These are phyloP conservation scores for Mycosphaerelloides madeirae DNA, from an alignment of 2,329 filamentous ascomycete genomes.

Conservation along the genomic window DNA sequence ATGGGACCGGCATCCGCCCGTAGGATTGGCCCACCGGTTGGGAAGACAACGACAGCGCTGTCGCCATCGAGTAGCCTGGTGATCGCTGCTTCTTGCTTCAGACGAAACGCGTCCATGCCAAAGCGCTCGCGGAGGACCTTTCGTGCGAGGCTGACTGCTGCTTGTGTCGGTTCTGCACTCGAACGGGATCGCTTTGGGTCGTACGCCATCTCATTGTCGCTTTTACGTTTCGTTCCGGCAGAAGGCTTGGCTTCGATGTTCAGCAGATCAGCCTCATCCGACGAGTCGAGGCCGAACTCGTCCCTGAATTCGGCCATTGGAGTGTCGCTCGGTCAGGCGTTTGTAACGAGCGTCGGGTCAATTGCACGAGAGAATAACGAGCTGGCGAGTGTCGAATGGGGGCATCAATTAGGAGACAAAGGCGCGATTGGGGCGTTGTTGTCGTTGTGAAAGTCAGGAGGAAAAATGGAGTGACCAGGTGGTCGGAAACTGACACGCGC, in stretches of 20 bases:
- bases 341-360: too few species aligned
- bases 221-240: slow-evolving; percentile 12
- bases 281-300: slow-evolving; percentile 25
- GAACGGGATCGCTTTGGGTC: slow-evolving; percentile 9
- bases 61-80: slow-evolving; percentile 40
- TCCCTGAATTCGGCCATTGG: slow-evolving; percentile 11
- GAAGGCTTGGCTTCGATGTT: slow-evolving; percentile 13
- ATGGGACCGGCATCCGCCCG: too few species aligned
- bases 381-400: too few species aligned
- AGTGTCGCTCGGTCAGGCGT: too few species aligned
- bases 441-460: too few species aligned
- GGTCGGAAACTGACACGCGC: too few species aligned
- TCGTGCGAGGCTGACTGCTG: slow-evolving; percentile 21
- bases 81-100: slow-evolving; percentile 46
- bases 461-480: too few species aligned
- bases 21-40: slow-evolving; percentile 28
- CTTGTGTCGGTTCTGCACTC: slow-evolving; percentile 1
- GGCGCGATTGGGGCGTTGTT: too few species aligned
- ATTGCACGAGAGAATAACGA: too few species aligned
- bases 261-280: slow-evolving; percentile 24
- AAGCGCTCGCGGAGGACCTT: slow-evolving; percentile 40
- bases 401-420: too few species aligned
- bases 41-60: slow-evolving; percentile 42
- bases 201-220: slow-evolving; percentile 1
- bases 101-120: slow-evolving; percentile 39